phyloP scores from a whole-genome alignment of 2,329 filamentous ascomycete species.

The Fusarium pseudocircinatum region DNA sequence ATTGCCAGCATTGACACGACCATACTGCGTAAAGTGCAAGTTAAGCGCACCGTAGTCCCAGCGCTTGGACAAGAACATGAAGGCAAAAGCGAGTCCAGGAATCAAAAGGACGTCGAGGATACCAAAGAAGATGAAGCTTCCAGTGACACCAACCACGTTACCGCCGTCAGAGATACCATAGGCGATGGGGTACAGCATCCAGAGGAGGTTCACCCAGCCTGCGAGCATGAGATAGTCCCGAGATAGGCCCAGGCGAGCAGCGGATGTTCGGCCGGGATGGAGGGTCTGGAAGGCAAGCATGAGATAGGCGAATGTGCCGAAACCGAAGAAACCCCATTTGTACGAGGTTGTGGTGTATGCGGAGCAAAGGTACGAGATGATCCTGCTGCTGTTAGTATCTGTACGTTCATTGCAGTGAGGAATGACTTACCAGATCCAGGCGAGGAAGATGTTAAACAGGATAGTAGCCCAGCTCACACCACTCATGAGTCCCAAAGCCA shows the following conservation, averaged over 20 bases:
- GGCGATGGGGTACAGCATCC: constrained; percentile 65
- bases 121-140: constrained; percentile 54
- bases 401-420: too few relatives aligned
- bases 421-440: constrained; percentile 57
- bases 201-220: constrained; percentile 60
- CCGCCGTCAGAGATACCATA: constrained; percentile 44
- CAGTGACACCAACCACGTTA: constrained; percentile 27
- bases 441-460: constrained; percentile 58
- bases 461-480: constrained; percentile 67
- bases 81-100: constrained; percentile 54
- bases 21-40: constrained; percentile 65
- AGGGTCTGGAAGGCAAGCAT: constrained; percentile 57
- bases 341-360: constrained; percentile 60
- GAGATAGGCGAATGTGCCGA: constrained; percentile 60
- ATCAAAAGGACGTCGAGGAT: constrained; percentile 61
- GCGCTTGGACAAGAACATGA: constrained; percentile 55
- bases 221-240: constrained; percentile 58
- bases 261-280: constrained; percentile 49
- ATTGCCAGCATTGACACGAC: constrained; percentile 54
- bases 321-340: constrained; percentile 68
- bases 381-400: constrained; percentile 28
- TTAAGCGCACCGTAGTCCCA: constrained; percentile 64
- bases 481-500: constrained; percentile 60
- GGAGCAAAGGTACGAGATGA: constrained; percentile 59
- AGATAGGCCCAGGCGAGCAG: constrained; percentile 53